Evolutionary conservation across 495 filamentous ascomycete genomes (phyloP).

Genomic region (Articulospora tetracladia): DNA sequence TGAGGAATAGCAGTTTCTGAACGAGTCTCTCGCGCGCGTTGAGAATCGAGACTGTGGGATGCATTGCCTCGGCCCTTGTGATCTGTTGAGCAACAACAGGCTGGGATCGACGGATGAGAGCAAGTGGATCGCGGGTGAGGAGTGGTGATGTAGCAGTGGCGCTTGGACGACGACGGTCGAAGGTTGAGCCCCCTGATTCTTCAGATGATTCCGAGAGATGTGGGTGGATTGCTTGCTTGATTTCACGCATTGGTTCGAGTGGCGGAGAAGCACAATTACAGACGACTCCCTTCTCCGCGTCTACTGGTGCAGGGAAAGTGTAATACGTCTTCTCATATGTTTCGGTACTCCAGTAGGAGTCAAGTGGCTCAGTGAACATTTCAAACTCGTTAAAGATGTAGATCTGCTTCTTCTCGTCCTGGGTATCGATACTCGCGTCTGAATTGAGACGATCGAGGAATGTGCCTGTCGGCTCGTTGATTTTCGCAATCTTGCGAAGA

Average conservation of each 20-base stretch:
- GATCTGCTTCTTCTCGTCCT: neutral
- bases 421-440: neutral
- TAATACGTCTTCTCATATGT: neutral
- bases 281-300: neutral
- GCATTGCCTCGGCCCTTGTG: neutral
- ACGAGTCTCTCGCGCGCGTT: neutral
- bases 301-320: neutral
- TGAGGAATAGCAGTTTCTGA: neutral
- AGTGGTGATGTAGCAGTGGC: neutral
- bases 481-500: conserved; percentile 10
- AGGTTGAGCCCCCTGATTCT: neutral
- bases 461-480: neutral
- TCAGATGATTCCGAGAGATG: neutral
- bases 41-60: neutral
- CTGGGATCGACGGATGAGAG: neutral
- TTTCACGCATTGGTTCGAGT: neutral
- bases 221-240: neutral
- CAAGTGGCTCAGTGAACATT: neutral
- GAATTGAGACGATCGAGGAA: neutral
- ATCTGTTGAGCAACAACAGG: neutral
- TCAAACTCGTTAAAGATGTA: neutral
- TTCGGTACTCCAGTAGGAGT: neutral
- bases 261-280: neutral
- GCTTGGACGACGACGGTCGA: neutral
- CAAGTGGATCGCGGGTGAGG: neutral